Evolutionary conservation across 179 eudicot genomes (phyloP), one percentile per base, ranked within the genome.

Genomic region (Carnegiea gigantea): DNA sequence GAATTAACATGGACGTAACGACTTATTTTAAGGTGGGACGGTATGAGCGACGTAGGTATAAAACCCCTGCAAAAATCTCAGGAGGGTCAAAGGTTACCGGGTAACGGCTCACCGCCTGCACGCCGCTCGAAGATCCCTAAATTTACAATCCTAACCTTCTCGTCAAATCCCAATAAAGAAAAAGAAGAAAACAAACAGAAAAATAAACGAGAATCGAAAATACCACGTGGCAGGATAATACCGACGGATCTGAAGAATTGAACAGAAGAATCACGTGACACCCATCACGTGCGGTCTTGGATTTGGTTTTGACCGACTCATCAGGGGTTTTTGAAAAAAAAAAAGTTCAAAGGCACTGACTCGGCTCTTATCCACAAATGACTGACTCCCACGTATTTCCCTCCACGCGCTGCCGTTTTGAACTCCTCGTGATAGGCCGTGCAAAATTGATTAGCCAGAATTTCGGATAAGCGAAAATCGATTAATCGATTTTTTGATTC

Each of bases 201-300:
- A 74, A 75, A 75, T 44, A 30, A 75, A 48, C 62, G 33, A 75
- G 10, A 24, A 75, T 49, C 23, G 36, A 21, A 49, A 23, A 15
- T 49, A 23, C 77, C 77, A 75, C 60, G 77, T 75, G 62, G 59
- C 60, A 46, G 77, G 62, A 24, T 51, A 75, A 24, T 21, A 49
- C 21, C 23, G 38, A 75, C 38, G 30, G 38, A 75, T 75, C 60
- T 49, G 20, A 8, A 2, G 59, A 48, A 24, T 75, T 10, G 14
- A 51, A 49, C 23, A n/a, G 10, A 0, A 26, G 36, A 53, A 48
- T 75, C 77, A 75, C 77, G 77, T 75, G 64, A 49, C 24, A 46
- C 11, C 28, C 4, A 49, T 75, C 77, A 49, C 77, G 60, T 75
- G 77, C 38, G 38, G 77, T 75, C 77, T 14, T 23, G 62, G 36